Base-by-base conservation (phyloP, 2,329 filamentous ascomycete species). In the Scedosporium apiospermum region DNA sequence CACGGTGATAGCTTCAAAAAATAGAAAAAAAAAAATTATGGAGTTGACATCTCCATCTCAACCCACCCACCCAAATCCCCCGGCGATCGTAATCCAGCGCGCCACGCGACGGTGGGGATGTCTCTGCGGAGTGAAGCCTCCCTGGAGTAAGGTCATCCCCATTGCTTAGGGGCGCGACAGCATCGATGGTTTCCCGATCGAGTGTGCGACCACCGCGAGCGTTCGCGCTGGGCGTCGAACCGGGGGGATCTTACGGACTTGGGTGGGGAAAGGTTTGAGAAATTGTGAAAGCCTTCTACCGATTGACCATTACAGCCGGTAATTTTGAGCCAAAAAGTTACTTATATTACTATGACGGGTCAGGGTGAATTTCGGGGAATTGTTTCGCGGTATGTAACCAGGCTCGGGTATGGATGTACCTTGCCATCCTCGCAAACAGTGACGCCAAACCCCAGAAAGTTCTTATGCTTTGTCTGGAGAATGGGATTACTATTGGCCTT, bases 101-200 rank as follows among this genome's bases (percentile, higher is more conserved):
- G 86, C 86, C 85, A 88, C 80, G 80, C 80, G 81, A 86, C 83
- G 85, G 85, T 83, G 84, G 82, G 84, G 80, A 85, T 78, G 74
- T 74, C 85, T 87, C 83, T 88, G 85, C 85, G 86, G 83, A 86
- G 85, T 88, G 82, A 88, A 76, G 63, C 85, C 85, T 87, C 85
- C 81, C 86, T 88, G 80, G 85, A 87, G 85, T 62, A 58, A 23
- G 70, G 72, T 88, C 70, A 78, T 84, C 82, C 84, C 82, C 85
- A 86, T 83, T 84, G 82, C 85, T 86, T 82, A 88, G 75, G 84
- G 79, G 76, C 76, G 73, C 77, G 71, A 75, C 80, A 85, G 80
- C 7, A 80, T 88, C 86, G 82, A 80, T 78, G 81, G 86, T 81
- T 88, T 74, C 86, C 86, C 81, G 70, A 80, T 79, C 81, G 85